Evolutionary conservation across 2,329 filamentous ascomycete genomes (phyloP).

Genomic region (Pseudopyrenochaeta lycopersici): DNA sequence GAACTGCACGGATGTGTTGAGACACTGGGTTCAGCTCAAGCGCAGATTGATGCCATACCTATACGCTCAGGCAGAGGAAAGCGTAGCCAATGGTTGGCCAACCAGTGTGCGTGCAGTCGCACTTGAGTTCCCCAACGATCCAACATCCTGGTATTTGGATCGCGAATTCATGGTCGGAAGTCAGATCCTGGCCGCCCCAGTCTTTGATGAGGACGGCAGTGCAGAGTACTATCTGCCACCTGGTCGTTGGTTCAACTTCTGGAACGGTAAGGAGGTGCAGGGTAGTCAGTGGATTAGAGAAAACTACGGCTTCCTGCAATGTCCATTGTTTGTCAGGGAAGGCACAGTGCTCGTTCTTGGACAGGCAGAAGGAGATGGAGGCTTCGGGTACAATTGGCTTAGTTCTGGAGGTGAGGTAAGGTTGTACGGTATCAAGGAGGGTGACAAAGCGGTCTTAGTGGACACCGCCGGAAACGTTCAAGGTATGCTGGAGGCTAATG

Average conservation of each 20-base stretch:
- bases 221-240: slow-evolving; percentile 72
- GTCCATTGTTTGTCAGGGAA: slow-evolving; percentile 54
- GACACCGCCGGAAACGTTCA: slow-evolving; percentile 42
- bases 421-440: slow-evolving; percentile 48
- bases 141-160: slow-evolving; percentile 73
- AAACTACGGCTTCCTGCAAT: slow-evolving; percentile 50
- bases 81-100: slow-evolving; percentile 64
- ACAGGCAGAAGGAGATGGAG: slow-evolving; percentile 47
- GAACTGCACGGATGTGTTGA: slow-evolving; percentile 63
- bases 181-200: slow-evolving; percentile 69
- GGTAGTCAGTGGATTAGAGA: slow-evolving; percentile 57
- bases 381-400: slow-evolving; percentile 54
- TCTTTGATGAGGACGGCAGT: slow-evolving; percentile 69
- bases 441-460: slow-evolving; percentile 47
- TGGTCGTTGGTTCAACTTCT: slow-evolving; percentile 62
- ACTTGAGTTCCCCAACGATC: slow-evolving; percentile 75
- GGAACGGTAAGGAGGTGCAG: slow-evolving; percentile 52
- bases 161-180: slow-evolving; percentile 78
- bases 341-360: slow-evolving; percentile 53
- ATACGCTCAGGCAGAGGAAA: slow-evolving; percentile 61
- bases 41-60: slow-evolving; percentile 68
- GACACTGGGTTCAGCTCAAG: slow-evolving; percentile 63
- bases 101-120: slow-evolving; percentile 70
- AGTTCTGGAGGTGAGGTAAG: slow-evolving; percentile 48
- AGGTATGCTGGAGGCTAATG: slow-evolving; percentile 38